Evolutionary conservation across 331 rosid species (phyloP), one percentile per base, ranked within the genome.

Genomic region (Ulmus americana): DNA sequence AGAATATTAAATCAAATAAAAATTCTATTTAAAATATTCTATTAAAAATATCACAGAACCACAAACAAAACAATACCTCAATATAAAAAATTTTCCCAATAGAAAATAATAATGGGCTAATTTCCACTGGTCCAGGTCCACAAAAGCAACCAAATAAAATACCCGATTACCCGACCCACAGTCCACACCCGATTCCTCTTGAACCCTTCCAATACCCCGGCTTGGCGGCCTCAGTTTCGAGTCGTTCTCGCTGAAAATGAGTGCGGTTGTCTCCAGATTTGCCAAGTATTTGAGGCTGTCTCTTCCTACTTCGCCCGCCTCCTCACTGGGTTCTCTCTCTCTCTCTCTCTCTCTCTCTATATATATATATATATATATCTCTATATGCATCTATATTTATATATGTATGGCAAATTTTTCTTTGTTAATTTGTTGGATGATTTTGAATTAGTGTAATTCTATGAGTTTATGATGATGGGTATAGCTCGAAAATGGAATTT

Each of bases 241-340:
- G 45, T 62, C 35, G 35, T 44, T 68, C 43, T 45, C 4, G 67
- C 72, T 68, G 39, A 43, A 70, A 75, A 94, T 94, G 99, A 80
- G 70, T 76, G 70, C 90, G 16, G 40, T 69, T 42, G 82, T 82
- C 5, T 16, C 46, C 57, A 75, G 80, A 77, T 68, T 92, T 10
- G 67, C 76, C 59, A 90, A 81, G 80, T 59, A 71, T 70, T 73
- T 85, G 50, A 80, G 83, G 68, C 7, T 53, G 60, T 76, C 89
- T 62, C 67, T 73, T 58, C 48, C 80, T 28, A 40, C 57, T 3
- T 50, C 55, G 35, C 70, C 80, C 45, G 2, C 81, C 10, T 69
- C 84, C 63, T 75, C 83, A n/a, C 69, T 62, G 1, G 90, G 98
- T 92, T 41, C 38, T 66, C 51, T 40, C 60, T 79, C 74, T 77